These are phyloP conservation scores for Erythrophleum fordii DNA, from an alignment of 306 rosid genomes.

Conservation along the genomic window DNA sequence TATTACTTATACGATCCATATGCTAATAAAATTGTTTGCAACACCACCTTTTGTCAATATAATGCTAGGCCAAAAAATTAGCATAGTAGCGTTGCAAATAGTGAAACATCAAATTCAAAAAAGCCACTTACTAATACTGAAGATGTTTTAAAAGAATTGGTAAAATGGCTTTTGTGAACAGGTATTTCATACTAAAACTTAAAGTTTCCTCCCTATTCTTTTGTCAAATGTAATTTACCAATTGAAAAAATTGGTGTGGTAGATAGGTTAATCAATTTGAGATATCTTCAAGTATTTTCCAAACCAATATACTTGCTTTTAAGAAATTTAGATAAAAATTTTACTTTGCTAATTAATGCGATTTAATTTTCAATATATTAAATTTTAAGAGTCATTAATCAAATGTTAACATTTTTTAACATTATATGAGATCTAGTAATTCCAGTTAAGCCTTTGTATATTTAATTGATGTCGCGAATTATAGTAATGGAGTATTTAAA, in stretches of 20 bases:
- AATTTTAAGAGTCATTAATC: background rate
- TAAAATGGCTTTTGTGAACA: conserved; percentile 97
- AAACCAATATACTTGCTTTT: conserved; percentile 8
- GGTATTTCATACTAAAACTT: conserved; percentile 54
- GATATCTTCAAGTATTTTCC: conserved; percentile 16
- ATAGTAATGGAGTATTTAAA: background rate
- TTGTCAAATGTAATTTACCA: background rate
- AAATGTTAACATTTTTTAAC: background rate
- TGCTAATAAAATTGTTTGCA: too few relatives aligned
- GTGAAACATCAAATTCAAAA: conserved; percentile 75
- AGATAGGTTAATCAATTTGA: conserved; percentile 8
- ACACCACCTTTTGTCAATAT: conserved; percentile 40
- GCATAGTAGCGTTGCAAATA: conserved; percentile 55
- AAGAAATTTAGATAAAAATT: background rate
- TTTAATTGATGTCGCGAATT: background rate
- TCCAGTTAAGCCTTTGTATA: background rate
- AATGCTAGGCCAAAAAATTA: conserved; percentile 80
- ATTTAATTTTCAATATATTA: background rate
- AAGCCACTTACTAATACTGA: conserved; percentile 60
- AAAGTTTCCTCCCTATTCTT: background rate
- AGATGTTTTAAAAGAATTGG: conserved; percentile 87
- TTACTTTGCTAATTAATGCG: background rate
- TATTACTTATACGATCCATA: too few relatives aligned
- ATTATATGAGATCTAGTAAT: background rate
- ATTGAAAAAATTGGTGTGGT: conserved; percentile 1